These are phyloP conservation scores for Citrus inodora DNA, from an alignment of 345 rosid species.

Conservation along the genomic window DNA sequence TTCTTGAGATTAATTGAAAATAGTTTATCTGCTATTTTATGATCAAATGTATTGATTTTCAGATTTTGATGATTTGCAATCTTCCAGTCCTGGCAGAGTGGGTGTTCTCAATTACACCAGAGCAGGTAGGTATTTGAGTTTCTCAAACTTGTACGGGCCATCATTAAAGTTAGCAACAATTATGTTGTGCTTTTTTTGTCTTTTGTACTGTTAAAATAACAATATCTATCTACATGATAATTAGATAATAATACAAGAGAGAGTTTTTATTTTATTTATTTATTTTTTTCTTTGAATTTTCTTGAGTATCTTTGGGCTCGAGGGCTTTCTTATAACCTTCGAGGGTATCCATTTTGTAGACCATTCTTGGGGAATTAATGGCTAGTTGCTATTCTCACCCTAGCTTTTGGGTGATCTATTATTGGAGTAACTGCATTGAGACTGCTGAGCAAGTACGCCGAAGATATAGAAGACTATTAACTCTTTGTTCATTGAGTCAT, in stretches of 20 bases:
- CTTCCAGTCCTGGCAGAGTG: constrained; percentile 44
- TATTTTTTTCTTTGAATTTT: not conserved
- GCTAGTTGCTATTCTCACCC: not conserved
- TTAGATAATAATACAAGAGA: not conserved
- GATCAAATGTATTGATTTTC: constrained; percentile 12
- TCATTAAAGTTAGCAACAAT: not conserved
- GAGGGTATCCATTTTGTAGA: not conserved
- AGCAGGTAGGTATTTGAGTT: constrained; percentile 51
- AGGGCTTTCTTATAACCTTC: not conserved
- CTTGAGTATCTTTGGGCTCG: not conserved
- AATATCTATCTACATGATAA: not conserved
- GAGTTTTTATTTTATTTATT: not conserved
- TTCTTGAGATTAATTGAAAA: not conserved
- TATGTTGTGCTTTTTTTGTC: not conserved
- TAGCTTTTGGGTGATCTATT: not conserved
- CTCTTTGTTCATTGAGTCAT: not conserved
- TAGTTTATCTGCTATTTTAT: not conserved
- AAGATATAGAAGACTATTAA: not conserved
- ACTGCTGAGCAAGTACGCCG: not conserved
- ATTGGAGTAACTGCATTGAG: not conserved
- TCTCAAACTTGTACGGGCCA: not conserved
- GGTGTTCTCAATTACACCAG: constrained; percentile 69
- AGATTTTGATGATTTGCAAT: constrained; percentile 75
- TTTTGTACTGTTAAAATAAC: not conserved
- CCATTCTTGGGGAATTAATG: not conserved